Evolutionary conservation across 1,284 basidiomycete genomes (phyloP).

Genomic region (Peniophora sp.): DNA sequence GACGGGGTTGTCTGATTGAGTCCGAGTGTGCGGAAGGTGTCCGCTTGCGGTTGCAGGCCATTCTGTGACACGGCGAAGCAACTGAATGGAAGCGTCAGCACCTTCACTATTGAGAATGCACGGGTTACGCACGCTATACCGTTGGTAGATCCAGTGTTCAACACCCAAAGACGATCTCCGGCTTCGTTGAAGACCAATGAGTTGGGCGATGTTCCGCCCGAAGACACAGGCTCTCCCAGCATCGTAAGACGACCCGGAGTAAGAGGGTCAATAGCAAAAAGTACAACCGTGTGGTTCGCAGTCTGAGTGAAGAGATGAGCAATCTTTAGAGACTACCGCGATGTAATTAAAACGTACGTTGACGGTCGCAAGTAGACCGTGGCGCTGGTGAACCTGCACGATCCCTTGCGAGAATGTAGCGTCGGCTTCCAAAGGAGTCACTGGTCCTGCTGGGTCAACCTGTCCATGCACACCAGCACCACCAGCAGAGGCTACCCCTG

Average conservation of each 20-base stretch:
- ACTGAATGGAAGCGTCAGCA: conserved; percentile 12
- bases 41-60: conserved; percentile 26
- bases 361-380: conserved; percentile 27
- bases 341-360: conserved; percentile 21
- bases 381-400: conserved; percentile 24
- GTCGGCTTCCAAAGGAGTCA: conserved; percentile 21
- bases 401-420: conserved; percentile 33
- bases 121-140: conserved; percentile 27
- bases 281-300: conserved; percentile 32
- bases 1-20: conserved; percentile 33
- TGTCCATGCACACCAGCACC: conserved; percentile 28
- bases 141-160: conserved; percentile 34
- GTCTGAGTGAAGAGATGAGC: conserved; percentile 16
- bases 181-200: conserved; percentile 30
- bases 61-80: conserved; percentile 27
- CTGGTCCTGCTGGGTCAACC: conserved; percentile 8
- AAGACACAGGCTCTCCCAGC: conserved; percentile 28
- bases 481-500: conserved; percentile 24
- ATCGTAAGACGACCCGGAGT: conserved; percentile 26
- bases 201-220: conserved; percentile 34
- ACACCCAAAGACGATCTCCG: conserved; percentile 27
- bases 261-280: conserved; percentile 31
- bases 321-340: background rate
- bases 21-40: conserved; percentile 27
- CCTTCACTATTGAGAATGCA: background rate